A percentile compares a stretch with the other conserved stretches of the same genome.
Conservation (phyloP, 2,329 filamentous ascomycete species). For the Aphanoascus verrucosus region DNA sequence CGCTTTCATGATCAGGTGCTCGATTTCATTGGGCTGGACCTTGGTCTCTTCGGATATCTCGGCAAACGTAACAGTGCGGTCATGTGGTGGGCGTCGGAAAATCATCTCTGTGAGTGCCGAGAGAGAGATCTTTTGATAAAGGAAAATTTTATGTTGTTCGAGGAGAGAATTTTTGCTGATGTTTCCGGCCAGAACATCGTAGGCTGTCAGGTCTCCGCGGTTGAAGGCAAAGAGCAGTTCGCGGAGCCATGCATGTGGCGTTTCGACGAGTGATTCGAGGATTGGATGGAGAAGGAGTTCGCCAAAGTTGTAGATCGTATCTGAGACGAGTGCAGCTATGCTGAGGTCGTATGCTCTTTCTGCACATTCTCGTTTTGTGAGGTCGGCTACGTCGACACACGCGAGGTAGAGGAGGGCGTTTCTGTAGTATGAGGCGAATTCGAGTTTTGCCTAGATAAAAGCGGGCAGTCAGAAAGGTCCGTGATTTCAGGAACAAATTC, state of each 20-base stretch:
- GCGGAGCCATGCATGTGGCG: constrained; percentile 74
- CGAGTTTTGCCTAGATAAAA: constrained; percentile 54
- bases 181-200: constrained; percentile 70
- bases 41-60: constrained; percentile 89
- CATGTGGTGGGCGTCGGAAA: constrained; percentile 88
- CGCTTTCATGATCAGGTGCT: constrained; percentile 99
- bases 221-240: constrained; percentile 98
- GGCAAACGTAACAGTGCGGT: constrained; percentile 84
- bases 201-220: constrained; percentile 79
- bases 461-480: constrained; percentile 9
- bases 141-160: constrained; percentile 65
- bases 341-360: constrained; percentile 83
- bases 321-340: constrained; percentile 82
- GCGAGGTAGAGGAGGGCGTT: constrained; percentile 96
- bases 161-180: constrained; percentile 72
- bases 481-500: not conserved
- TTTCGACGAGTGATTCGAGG: constrained; percentile 67
- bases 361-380: constrained; percentile 64
- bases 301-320: constrained; percentile 98
- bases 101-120: constrained; percentile 90
- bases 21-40: constrained; percentile 81
- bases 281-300: constrained; percentile 97
- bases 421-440: constrained; percentile 94
- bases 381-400: constrained; percentile 72
- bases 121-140: constrained; percentile 97